A percentile compares a stretch with the other conserved stretches of the same genome.
These are phyloP conservation scores for Daedaleopsis nitida DNA, from an alignment of 768 basidiomycete species.

Conservation along the genomic window DNA sequence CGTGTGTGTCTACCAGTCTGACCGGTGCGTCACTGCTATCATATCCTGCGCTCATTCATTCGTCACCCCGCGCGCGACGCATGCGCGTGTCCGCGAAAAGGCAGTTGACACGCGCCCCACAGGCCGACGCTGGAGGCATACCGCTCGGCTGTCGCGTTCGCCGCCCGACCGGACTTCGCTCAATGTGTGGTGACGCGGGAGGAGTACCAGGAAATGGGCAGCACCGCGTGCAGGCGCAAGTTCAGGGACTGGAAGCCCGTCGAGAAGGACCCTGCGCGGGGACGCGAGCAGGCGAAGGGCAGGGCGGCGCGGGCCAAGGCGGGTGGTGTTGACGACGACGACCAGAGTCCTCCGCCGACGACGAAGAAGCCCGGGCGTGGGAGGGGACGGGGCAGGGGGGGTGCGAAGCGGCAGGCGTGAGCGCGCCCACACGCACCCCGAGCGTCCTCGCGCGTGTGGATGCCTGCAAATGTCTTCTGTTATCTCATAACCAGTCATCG, in stretches of 20 bases:
- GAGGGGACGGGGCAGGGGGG: slow-evolving; percentile 21
- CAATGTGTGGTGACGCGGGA: slow-evolving; percentile 65
- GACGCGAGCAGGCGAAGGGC: slow-evolving; percentile 2
- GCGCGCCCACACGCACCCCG: neutral
- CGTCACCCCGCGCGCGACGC: neutral
- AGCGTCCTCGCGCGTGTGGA: slow-evolving; percentile 1
- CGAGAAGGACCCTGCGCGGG: slow-evolving; percentile 21
- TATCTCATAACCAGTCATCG: slow-evolving; percentile 7
- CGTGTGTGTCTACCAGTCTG: slow-evolving; percentile 69
- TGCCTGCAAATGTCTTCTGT: neutral
- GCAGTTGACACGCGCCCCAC: slow-evolving; percentile 10
- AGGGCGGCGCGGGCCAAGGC: neutral
- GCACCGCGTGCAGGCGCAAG: slow-evolving; percentile 71
- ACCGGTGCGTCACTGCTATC: slow-evolving; percentile 57
- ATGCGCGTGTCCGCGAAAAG: slow-evolving; percentile 7
- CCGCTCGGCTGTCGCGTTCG: slow-evolving; percentile 59
- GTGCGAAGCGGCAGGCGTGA: slow-evolving; percentile 18
- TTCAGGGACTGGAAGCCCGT: slow-evolving; percentile 62
- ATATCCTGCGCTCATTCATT: neutral
- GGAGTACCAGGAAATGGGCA: slow-evolving; percentile 87
- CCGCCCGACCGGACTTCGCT: slow-evolving; percentile 51
- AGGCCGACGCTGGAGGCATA: slow-evolving; percentile 73
- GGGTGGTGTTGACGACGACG: slow-evolving; percentile 18
- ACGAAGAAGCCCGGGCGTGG: slow-evolving; percentile 19
- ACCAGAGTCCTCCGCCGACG: slow-evolving; percentile 10